Evolutionary conservation across 2,329 filamentous ascomycete species (phyloP).

Genomic region (Colletotrichum karsti): DNA sequence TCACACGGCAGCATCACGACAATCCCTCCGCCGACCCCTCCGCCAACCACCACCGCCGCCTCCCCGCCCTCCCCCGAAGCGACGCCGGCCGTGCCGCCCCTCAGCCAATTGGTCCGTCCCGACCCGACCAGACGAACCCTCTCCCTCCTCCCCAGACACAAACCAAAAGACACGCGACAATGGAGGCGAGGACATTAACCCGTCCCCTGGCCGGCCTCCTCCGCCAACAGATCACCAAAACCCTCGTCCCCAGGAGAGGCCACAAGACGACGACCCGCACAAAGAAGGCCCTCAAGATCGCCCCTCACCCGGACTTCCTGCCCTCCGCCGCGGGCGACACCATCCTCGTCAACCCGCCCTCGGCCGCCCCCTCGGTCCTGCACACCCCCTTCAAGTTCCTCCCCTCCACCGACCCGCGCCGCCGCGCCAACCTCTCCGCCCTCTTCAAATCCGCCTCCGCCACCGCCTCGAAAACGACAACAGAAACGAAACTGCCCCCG

Average conservation of each 20-base stretch:
- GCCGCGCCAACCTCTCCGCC: slow-evolving; percentile 55
- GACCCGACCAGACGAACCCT: background rate
- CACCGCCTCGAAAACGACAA: slow-evolving; percentile 12
- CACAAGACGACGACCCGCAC: slow-evolving; percentile 63
- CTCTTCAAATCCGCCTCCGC: slow-evolving; percentile 49
- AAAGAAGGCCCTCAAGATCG: slow-evolving; percentile 66
- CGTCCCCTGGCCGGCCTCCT: slow-evolving; percentile 42
- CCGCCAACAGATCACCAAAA: slow-evolving; percentile 24
- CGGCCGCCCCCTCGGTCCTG: slow-evolving; percentile 59
- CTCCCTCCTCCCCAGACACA: background rate
- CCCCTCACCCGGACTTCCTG: slow-evolving; percentile 69
- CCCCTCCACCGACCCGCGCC: slow-evolving; percentile 63
- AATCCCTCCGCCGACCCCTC: background rate
- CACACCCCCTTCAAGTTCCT: slow-evolving; percentile 76
- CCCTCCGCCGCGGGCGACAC: slow-evolving; percentile 47
- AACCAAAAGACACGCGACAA: background rate
- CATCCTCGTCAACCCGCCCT: slow-evolving; percentile 59
- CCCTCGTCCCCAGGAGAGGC: slow-evolving; percentile 42
- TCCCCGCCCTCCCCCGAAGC: background rate
- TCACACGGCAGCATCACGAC: background rate
- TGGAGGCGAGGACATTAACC: slow-evolving; percentile 30
- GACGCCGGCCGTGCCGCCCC: slow-evolving; percentile 23
- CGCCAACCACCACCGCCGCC: background rate
- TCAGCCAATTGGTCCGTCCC: background rate
- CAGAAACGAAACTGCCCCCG: slow-evolving; percentile 39